Conservation (phyloP, 495 filamentous ascomycete species). For the Lichina pygmaea region DNA sequence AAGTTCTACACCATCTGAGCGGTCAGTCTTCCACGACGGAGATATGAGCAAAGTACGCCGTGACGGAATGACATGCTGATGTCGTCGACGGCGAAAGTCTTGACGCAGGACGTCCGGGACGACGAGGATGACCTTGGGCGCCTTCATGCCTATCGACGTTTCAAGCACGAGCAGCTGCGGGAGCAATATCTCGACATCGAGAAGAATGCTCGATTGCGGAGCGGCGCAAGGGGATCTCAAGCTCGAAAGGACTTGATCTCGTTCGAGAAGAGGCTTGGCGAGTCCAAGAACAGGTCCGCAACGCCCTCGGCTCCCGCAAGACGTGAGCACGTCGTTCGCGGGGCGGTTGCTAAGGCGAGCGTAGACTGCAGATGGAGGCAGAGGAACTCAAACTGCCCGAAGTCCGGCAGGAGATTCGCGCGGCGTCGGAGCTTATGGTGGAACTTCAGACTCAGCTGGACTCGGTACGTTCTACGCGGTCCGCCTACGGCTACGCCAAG, state of each 20-base stretch:
- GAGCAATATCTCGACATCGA: slow-evolving; percentile 36
- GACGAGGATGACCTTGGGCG: slow-evolving; percentile 24
- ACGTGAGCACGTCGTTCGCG: background rate
- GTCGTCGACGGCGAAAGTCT: slow-evolving; percentile 13
- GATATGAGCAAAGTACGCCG: background rate
- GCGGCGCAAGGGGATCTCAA: slow-evolving; percentile 42
- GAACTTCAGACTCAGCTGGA: slow-evolving; percentile 32
- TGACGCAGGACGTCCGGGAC: slow-evolving; percentile 17
- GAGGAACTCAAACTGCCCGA: slow-evolving; percentile 24
- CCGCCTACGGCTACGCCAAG: slow-evolving; percentile 2
- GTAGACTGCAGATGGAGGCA: slow-evolving; percentile 23
- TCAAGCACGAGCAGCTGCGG: slow-evolving; percentile 29
- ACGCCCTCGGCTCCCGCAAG: background rate
- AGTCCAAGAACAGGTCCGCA: slow-evolving; percentile 23
- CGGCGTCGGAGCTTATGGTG: slow-evolving; percentile 31
- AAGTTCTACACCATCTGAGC: slow-evolving; percentile 26
- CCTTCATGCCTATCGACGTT: slow-evolving; percentile 27
- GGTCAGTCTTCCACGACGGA: slow-evolving; percentile 13
- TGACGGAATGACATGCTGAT: background rate
- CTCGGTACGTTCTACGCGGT: slow-evolving; percentile 20
- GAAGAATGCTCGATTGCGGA: slow-evolving; percentile 44
- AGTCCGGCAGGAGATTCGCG: slow-evolving; percentile 30
- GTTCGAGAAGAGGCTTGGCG: slow-evolving; percentile 32
- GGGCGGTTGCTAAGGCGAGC: slow-evolving; percentile 1
- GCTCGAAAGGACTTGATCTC: slow-evolving; percentile 41